Conservation (phyloP, 2,329 filamentous ascomycete species). For the Pleurostoma richardsiae region DNA sequence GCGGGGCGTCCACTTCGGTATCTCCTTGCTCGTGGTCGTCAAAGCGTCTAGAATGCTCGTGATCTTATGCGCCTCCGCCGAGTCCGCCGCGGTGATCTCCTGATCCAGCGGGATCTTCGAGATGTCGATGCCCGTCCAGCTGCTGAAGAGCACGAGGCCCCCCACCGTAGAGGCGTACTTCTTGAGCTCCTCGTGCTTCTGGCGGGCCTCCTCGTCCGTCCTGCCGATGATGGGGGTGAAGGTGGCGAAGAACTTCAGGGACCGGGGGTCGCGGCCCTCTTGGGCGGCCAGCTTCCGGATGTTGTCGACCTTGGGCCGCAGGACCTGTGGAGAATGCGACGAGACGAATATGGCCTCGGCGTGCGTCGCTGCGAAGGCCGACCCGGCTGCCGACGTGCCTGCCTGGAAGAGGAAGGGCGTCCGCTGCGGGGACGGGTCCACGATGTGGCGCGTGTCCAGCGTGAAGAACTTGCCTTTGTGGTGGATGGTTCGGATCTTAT, state of each 20-base stretch:
- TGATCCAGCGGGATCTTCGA: constrained; percentile 46
- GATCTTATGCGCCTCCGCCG: constrained; percentile 39
- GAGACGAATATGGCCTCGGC: constrained; percentile 52
- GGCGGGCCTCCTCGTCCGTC: constrained; percentile 38
- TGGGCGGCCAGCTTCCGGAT: constrained; percentile 41
- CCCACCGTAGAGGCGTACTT: constrained; percentile 42
- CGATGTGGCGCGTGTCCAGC: constrained; percentile 28
- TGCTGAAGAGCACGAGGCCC: constrained; percentile 43
- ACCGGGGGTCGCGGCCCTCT: constrained; percentile 42
- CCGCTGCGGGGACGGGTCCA: constrained; percentile 43
- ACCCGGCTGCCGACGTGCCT: constrained; percentile 47
- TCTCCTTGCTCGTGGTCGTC: constrained; percentile 34
- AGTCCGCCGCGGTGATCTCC: constrained; percentile 44
- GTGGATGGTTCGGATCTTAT: constrained; percentile 45
- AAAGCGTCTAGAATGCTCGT: constrained; percentile 34
- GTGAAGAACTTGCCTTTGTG: constrained; percentile 44
- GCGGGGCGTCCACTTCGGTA: constrained; percentile 37
- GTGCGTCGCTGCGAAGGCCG: constrained; percentile 43
- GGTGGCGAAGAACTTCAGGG: constrained; percentile 42
- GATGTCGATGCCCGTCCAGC: constrained; percentile 51
- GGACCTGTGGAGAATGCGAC: constrained; percentile 36
- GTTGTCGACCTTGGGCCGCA: constrained; percentile 39
- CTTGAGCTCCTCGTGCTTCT: constrained; percentile 37
- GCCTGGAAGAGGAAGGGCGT: constrained; percentile 49
- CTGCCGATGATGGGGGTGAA: constrained; percentile 36